Percentiles rank a stretch among this genome's conserved stretches.
phyloP scores from a whole-genome alignment of 129 eudicot species.

The Glebionis coronaria region DNA sequence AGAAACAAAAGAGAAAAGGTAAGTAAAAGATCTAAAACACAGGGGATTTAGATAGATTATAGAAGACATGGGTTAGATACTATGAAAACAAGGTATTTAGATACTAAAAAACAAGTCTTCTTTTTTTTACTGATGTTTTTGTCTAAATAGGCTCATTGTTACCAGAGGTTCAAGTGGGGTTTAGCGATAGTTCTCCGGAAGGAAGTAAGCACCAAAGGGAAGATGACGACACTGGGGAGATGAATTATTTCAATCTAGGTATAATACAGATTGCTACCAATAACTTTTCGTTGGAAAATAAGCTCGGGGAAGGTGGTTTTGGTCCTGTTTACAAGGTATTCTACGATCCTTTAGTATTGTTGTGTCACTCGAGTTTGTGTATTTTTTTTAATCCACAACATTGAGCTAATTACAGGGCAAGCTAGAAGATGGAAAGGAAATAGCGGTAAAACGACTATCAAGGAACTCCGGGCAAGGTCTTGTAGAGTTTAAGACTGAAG shows the following conservation, averaged over 20 bases:
- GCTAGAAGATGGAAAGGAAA: constrained; percentile 37
- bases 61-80: no score
- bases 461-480: constrained; percentile 49
- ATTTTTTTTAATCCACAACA: no score
- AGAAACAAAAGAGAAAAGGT: constrained; percentile 15
- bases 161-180: constrained; percentile 16
- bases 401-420: constrained; percentile 9
- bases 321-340: constrained; percentile 50
- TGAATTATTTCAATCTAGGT: constrained; percentile 17
- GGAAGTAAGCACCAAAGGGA: constrained; percentile 7
- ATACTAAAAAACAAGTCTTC: no score
- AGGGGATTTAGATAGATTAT: no score
- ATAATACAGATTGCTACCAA: constrained; percentile 28
- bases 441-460: constrained; percentile 52
- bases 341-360: background rate
- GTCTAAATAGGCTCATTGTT: background rate
- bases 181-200: constrained; percentile 1
- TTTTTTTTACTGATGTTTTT: background rate
- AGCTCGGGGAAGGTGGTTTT: constrained; percentile 59
- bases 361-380: background rate
- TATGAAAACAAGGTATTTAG: no score
- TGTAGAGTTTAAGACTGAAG: constrained; percentile 55
- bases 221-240: constrained; percentile 28
- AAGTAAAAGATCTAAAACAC: no score
- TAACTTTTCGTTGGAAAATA: constrained; percentile 32